A percentile compares a stretch with the other conserved stretches of the same genome.
Conservation (phyloP, 768 basidiomycete genomes). For the Panaeolus cyanescens region DNA sequence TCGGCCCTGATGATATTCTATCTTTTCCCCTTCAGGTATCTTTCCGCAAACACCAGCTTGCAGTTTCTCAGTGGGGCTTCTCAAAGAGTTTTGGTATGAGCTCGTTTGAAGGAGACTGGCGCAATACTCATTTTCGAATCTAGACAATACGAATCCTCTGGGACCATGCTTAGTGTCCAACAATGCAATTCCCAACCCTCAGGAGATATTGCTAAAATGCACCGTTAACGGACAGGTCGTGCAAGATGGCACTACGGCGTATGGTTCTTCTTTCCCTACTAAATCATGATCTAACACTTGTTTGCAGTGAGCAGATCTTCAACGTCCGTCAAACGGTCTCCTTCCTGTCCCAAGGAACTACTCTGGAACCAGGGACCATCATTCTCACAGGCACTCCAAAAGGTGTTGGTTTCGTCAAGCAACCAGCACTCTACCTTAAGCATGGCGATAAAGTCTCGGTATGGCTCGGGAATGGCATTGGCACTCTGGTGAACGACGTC, state of each 20-base stretch:
- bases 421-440: slow-evolving; percentile 70
- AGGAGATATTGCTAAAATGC: slow-evolving; percentile 61
- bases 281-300: neutral
- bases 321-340: slow-evolving; percentile 74
- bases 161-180: slow-evolving; percentile 82
- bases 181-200: slow-evolving; percentile 63
- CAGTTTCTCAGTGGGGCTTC: slow-evolving; percentile 84
- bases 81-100: slow-evolving; percentile 81
- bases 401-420: slow-evolving; percentile 79
- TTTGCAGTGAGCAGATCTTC: slow-evolving; percentile 73
- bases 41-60: slow-evolving; percentile 81
- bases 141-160: slow-evolving; percentile 72
- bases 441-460: slow-evolving; percentile 72
- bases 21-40: slow-evolving; percentile 51
- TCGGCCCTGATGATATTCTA: slow-evolving; percentile 6
- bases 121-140: neutral
- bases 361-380: slow-evolving; percentile 77
- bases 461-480: slow-evolving; percentile 73
- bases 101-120: neutral
- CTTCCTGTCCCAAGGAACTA: slow-evolving; percentile 84
- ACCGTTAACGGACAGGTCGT: slow-evolving; percentile 66
- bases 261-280: slow-evolving; percentile 25
- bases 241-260: slow-evolving; percentile 84
- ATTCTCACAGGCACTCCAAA: slow-evolving; percentile 85
- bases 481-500: slow-evolving; percentile 78